Conservation (phyloP, 2,329 filamentous ascomycete species). For the Myriosclerotinia scirpicola region DNA sequence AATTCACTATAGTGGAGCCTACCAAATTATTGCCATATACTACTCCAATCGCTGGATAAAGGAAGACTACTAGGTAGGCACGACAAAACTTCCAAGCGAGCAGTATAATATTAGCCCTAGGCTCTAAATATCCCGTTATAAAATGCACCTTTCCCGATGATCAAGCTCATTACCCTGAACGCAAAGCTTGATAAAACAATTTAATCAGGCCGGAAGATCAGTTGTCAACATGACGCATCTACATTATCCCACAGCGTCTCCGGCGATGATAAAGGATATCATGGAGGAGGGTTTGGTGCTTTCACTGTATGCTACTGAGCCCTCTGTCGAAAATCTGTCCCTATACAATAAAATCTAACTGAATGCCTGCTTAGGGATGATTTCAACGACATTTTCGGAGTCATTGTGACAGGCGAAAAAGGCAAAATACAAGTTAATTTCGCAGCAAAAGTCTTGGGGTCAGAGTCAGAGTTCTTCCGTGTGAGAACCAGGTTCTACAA, state of each 20-base stretch:
- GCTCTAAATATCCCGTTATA: too few species aligned
- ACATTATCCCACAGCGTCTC: background rate
- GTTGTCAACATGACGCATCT: background rate
- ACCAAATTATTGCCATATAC: too few species aligned
- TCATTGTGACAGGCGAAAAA: background rate
- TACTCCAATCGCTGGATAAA: too few species aligned
- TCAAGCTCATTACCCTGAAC: background rate
- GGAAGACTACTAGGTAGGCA: too few species aligned
- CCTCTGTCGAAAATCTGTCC: background rate
- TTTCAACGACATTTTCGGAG: background rate
- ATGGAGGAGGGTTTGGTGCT: background rate
- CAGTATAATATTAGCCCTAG: too few species aligned
- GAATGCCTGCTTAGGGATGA: background rate
- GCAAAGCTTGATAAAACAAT: background rate
- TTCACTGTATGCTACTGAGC: background rate
- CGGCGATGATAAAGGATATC: background rate
- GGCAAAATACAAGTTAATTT: background rate
- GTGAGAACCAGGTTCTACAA: background rate
- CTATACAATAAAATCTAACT: background rate
- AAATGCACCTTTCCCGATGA: background rate
- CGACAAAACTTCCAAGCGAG: too few species aligned
- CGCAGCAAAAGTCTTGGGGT: background rate
- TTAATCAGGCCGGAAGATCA: background rate
- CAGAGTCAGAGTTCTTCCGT: background rate
- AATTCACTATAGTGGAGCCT: too few species aligned